A percentile compares a stretch with the other conserved stretches of the same genome.
These are phyloP conservation scores for Aphanomyces astaci DNA, from an alignment of 352 stramenopile genomes.

Conservation along the genomic window DNA sequence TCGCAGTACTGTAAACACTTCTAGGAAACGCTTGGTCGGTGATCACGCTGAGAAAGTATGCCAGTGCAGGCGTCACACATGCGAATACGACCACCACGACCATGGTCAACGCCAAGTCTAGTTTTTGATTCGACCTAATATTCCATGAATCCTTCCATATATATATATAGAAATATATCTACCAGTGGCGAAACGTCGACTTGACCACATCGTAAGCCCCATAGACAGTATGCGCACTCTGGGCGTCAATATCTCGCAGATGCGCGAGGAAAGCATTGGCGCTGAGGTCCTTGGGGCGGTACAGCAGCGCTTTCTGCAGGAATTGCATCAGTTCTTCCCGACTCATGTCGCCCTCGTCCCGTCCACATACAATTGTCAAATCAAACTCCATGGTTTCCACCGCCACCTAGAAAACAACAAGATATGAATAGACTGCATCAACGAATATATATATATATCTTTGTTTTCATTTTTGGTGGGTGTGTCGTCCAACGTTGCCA, in stretches of 20 bases:
- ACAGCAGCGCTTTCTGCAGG: conserved; percentile 4
- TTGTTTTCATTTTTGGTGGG: no score
- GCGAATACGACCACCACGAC: neutral
- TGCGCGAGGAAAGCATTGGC: neutral
- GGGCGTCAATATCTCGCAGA: neutral
- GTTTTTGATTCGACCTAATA: conserved; percentile 31
- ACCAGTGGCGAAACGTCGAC: conserved; percentile 23
- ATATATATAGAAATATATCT: conserved; percentile 48
- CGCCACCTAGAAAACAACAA: no score
- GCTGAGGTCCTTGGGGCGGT: neutral
- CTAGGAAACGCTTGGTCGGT: neutral
- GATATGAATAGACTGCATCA: no score
- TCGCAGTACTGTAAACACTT: neutral
- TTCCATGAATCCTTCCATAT: conserved; percentile 62
- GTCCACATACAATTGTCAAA: neutral
- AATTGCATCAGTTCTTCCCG: conserved; percentile 6
- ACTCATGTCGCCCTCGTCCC: neutral
- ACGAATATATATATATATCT: no score
- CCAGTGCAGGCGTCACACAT: neutral
- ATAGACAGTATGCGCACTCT: neutral
- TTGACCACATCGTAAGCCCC: neutral
- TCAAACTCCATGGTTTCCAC: neutral
- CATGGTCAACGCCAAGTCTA: neutral
- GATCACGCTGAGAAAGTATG: neutral
- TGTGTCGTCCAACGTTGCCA: no score